Conservation (phyloP, 768 basidiomycete species). For the Fibroporia radiculosa region DNA sequence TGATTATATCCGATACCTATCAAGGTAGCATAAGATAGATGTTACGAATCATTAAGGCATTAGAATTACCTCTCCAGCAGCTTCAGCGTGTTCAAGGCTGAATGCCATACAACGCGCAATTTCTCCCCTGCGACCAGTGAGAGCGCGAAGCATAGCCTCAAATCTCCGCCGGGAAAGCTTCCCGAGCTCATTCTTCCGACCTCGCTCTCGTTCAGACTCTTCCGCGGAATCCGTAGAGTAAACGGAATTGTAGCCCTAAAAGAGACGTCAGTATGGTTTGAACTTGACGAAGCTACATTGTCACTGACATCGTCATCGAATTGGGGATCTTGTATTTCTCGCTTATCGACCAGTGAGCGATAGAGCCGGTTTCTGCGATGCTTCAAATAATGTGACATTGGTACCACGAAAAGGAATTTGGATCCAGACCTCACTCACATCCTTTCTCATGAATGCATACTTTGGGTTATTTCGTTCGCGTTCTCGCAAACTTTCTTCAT, state of each 20-base stretch:
- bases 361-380: constrained; percentile 69
- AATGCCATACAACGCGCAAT: constrained; percentile 97
- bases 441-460: constrained; percentile 64
- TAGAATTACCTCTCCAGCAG: constrained; percentile 72
- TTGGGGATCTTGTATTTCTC: constrained; percentile 48
- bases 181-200: constrained; percentile 70
- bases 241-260: constrained; percentile 79
- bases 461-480: constrained; percentile 77
- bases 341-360: constrained; percentile 56
- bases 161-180: constrained; percentile 76
- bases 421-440: constrained; percentile 32
- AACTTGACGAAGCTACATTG: neutral
- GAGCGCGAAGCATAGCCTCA: constrained; percentile 81
- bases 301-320: constrained; percentile 70
- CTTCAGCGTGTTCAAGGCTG: constrained; percentile 92
- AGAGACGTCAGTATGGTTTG: neutral
- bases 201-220: constrained; percentile 83
- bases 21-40: constrained; percentile 1
- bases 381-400: constrained; percentile 27
- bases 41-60: neutral
- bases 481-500: constrained; percentile 66
- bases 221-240: constrained; percentile 93
- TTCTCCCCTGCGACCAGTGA: constrained; percentile 83
- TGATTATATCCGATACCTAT: constrained; percentile 86
- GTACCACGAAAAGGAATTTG: neutral